phyloP scores from a whole-genome alignment of 2,329 filamentous ascomycete species.

The Venturia pyrina region DNA sequence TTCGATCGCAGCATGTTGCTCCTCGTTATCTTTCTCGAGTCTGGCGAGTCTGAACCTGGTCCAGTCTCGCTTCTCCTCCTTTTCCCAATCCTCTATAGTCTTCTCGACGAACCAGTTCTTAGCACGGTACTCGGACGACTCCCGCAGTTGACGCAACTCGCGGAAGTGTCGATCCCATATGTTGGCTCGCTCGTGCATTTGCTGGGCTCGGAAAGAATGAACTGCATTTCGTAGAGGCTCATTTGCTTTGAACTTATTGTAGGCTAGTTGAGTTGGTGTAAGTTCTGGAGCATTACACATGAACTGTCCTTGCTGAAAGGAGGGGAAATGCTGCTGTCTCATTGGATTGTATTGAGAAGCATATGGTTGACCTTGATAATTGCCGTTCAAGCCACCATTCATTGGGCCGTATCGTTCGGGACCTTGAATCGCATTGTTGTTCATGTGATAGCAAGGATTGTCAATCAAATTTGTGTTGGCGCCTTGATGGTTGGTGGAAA shows the following conservation, averaged over 20 bases:
- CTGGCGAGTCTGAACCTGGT: neutral
- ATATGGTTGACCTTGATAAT: neutral
- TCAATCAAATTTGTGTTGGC: neutral
- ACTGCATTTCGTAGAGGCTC: neutral
- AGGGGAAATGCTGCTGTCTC: neutral
- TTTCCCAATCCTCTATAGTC: neutral
- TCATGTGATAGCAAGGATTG: neutral
- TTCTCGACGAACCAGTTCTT: neutral
- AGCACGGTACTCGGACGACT: neutral
- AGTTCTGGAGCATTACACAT: neutral
- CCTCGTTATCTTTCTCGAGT: neutral
- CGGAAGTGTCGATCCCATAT: neutral
- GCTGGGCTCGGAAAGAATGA: neutral
- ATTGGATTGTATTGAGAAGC: neutral
- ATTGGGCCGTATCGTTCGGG: neutral
- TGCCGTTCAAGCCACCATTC: neutral
- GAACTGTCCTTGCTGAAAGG: neutral
- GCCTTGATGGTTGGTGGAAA: neutral
- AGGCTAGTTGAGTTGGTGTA: neutral
- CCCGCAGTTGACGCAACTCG: neutral
- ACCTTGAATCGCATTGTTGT: neutral
- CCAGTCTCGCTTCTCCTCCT: neutral
- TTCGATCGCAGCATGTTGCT: neutral
- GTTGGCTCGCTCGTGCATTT: neutral
- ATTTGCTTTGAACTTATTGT: neutral